Base-by-base conservation (phyloP, 148 eudicot genomes). In the Fallopia convolvulus region DNA sequence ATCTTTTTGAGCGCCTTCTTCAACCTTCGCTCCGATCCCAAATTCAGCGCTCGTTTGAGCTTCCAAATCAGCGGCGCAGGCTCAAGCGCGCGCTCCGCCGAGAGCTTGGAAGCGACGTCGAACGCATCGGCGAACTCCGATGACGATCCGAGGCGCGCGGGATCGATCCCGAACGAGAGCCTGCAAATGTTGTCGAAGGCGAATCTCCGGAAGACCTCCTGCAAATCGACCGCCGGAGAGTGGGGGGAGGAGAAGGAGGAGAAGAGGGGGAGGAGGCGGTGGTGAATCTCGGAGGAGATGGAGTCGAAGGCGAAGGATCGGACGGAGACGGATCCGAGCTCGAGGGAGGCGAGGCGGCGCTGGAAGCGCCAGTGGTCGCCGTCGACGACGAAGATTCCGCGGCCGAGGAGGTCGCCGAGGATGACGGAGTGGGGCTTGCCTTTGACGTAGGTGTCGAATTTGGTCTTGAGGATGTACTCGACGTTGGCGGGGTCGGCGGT, bases 281-380 rank as follows among this genome's bases (percentile, higher is more conserved):
- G 56, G 8, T 65, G 32, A 15, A 88, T 84, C 65, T 84, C 88
- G 0, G 81, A 68, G 5, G 60, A 66, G 10, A 89, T 72, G 4
- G 86, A 81, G n/a, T 86, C 82, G 18, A 78, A 83, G n/a, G 89
- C 89, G 48, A 79, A 83, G 0, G 82, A 75, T 65, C 93, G 77
- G 12, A 89, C 80, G 0, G 88, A 79, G 18, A 72, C 78, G 6
- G 88, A 86, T 0, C 90, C 90, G 12, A 89, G 83, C 79, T 89
- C 93, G 10, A 83, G 79, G 47, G 88, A 79, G 20, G 93, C 89
- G 13, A 86, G 68, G 52, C 88, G 85, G 3, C 93, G 76, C 53
- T 89, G 93, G 8, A 88, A 88, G 9, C 77, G 52, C 93, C 93
- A 89, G 10, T 78, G 77, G 0, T 89, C 87, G 0, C 93, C 93